Evolutionary conservation across 2,329 filamentous ascomycete genomes (phyloP), one percentile per base, ranked within the genome.

Genomic region (Diaporthe batatas): DNA sequence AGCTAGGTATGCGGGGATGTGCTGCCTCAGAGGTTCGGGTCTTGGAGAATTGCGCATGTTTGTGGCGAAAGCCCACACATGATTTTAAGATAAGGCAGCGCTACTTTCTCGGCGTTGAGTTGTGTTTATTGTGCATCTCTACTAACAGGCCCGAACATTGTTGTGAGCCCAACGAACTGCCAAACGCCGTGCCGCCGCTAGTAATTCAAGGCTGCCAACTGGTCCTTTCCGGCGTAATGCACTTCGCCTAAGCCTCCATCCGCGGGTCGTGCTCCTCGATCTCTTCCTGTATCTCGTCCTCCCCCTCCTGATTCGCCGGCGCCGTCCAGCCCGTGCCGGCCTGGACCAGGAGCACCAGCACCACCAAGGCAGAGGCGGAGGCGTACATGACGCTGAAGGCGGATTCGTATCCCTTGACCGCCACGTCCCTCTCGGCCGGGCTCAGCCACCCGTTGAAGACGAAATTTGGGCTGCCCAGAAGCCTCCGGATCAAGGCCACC

Each of bases 311-410:
- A 8, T 72, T 76, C 12, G 68, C 76, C 0, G 86, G 84, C 1
- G 81, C 83, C n/a, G 79, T 81, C 86, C 87, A 88, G 2, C 88
- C 88, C 11, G 87, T 87, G 10, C 81, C 82, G 1, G 86, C 85
- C 80, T 90, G 88, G 44, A 88, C 70, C 2, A 84, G 55, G 57
- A 88, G 65, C 5, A 89, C 84, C 6, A 85, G 34, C 4, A 87
- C 72, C 2, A 82, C 82, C 57, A 88, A 68, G 3, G 79, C 79
- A 1, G 86, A 85, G 0, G 87, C 87, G 14, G 84, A 82, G 73
- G 81, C 82, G 79, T 88, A 90, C 29, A 89, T 79, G 2, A 82
- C 81, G 68, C 77, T 79, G 21, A 87, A 78, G 0, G 87, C 86
- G 12, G 77, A 78, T 25, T 84, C 84, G 72, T 90, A 90, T 6